Percentiles rank a stretch among this genome's conserved stretches.
Conservation (phyloP, 805 yeast species). For the Ogataea paraovalis region DNA sequence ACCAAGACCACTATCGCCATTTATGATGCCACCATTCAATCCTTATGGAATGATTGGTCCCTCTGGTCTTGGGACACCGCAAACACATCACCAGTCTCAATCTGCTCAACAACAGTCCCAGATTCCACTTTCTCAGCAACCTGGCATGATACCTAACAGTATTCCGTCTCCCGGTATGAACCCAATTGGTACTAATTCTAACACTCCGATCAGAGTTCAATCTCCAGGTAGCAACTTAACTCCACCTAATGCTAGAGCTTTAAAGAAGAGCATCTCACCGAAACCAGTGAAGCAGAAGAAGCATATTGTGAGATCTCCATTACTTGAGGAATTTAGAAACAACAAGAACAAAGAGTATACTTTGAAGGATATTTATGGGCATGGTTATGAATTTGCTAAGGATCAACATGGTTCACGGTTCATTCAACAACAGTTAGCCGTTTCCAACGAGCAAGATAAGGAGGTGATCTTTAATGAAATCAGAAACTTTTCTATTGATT, state of each 20-base stretch:
- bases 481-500: constrained; percentile 63
- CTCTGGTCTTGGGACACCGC: constrained; percentile 4
- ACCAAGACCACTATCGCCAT: constrained; percentile 32
- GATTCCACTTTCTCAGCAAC: background rate
- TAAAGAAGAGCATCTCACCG: constrained; percentile 20
- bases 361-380: constrained; percentile 75
- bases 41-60: constrained; percentile 37
- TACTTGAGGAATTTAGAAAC: constrained; percentile 79
- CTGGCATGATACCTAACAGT: background rate
- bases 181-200: background rate
- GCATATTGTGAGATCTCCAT: constrained; percentile 68
- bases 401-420: constrained; percentile 98
- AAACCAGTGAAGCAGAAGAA: constrained; percentile 26
- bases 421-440: constrained; percentile 81
- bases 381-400: constrained; percentile 84
- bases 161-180: background rate
- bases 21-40: constrained; percentile 47
- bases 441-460: constrained; percentile 61
- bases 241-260: constrained; percentile 5
- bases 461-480: constrained; percentile 83
- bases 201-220: constrained; percentile 7
- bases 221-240: constrained; percentile 10
- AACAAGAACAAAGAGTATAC: constrained; percentile 56
- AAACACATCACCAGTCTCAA: constrained; percentile 4
- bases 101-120: background rate